Evolutionary conservation across 2,329 filamentous ascomycete genomes (phyloP).

Genomic region (Fusarium sp.): DNA sequence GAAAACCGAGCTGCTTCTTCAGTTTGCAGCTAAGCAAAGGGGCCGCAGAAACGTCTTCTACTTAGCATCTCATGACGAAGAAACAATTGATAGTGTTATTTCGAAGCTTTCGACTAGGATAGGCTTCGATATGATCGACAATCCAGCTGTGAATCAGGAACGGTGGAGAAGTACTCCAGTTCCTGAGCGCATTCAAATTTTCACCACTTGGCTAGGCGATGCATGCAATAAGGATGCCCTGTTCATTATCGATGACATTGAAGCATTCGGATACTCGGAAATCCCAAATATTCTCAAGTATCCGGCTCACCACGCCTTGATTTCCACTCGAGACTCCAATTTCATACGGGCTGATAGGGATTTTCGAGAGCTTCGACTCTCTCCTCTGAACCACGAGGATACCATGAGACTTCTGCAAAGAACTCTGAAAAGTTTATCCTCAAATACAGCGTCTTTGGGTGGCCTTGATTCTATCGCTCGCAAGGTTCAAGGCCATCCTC

Average conservation of each 20-base stretch:
- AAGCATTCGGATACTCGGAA: not conserved
- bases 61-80: accelerated
- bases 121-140: not conserved
- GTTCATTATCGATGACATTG: not conserved
- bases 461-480: accelerated
- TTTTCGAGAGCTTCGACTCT: not conserved
- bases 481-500: not conserved
- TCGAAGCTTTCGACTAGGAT: not conserved
- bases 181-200: not conserved
- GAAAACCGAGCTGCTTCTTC: not conserved
- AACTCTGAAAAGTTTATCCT: not conserved
- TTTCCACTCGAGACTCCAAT: not conserved
- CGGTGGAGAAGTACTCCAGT: not conserved
- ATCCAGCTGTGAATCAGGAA: accelerated
- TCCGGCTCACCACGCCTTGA: accelerated
- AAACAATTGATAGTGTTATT: accelerated
- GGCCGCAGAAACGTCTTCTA: not conserved
- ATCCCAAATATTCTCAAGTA: not conserved
- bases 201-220: accelerated
- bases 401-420: not conserved
- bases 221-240: accelerated
- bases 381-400: accelerated
- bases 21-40: not conserved
- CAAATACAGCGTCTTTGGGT: accelerated
- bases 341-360: not conserved